phyloP scores from a whole-genome alignment of 805 yeast genomes.

The Saccharomycopsis javanensis region DNA sequence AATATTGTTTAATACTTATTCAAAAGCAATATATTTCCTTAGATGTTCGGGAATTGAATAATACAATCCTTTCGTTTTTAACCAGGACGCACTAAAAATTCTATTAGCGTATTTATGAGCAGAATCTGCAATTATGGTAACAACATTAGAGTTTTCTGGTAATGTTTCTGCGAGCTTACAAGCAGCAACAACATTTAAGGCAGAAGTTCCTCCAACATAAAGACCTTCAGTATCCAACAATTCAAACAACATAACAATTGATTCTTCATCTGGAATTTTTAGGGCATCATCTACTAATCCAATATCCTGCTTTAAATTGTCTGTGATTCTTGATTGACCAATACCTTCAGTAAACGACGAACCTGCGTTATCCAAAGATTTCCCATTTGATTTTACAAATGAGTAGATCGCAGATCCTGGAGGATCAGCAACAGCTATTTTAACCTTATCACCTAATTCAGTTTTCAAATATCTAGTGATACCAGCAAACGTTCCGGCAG shows the following conservation, averaged over 20 bases:
- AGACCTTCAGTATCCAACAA: constrained; percentile 84
- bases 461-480: constrained; percentile 67
- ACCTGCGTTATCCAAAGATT: constrained; percentile 62
- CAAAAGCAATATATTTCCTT: constrained; percentile 45
- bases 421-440: constrained; percentile 78
- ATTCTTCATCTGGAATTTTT: constrained; percentile 65
- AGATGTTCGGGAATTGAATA: constrained; percentile 61
- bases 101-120: constrained; percentile 85
- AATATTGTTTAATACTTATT: too few species aligned
- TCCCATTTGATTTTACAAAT: constrained; percentile 62
- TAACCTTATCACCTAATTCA: constrained; percentile 49
- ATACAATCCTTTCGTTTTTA: constrained; percentile 56
- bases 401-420: constrained; percentile 85
- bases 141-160: constrained; percentile 75
- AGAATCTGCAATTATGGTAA: constrained; percentile 81
- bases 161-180: constrained; percentile 59
- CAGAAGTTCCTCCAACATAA: constrained; percentile 84
- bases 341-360: constrained; percentile 91
- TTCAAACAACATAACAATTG: constrained; percentile 76
- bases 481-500: constrained; percentile 91
- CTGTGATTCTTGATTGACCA: constrained; percentile 91
- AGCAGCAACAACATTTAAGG: constrained; percentile 87
- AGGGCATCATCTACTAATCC: constrained; percentile 72
- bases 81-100: constrained; percentile 70
- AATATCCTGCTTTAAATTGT: constrained; percentile 65